Evolutionary conservation across 176 grass and related monocot genomes (phyloP).

Genomic region (Pontederia crassipes): DNA sequence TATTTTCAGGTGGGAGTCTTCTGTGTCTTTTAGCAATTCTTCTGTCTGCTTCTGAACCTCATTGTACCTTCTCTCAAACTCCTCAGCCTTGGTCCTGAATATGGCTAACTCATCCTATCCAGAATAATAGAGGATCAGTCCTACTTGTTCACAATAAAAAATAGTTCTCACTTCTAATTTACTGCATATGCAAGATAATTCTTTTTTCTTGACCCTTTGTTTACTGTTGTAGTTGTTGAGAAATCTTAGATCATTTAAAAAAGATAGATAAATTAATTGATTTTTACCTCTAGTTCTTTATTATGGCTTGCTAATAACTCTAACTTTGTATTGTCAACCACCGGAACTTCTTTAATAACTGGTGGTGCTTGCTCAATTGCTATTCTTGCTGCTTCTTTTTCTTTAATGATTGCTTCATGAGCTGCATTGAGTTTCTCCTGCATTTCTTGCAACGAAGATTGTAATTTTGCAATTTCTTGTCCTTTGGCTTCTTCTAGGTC

Average conservation of each 20-base stretch:
- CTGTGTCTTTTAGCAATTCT: conserved; percentile 38
- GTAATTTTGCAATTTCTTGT: conserved; percentile 61
- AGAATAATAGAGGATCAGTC: conserved; percentile 12
- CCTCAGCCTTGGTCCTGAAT: conserved; percentile 66
- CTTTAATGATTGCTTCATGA: conserved; percentile 47
- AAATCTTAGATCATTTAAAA: neutral
- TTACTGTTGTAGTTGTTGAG: neutral
- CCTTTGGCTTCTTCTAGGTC: conserved; percentile 83
- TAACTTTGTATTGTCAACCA: conserved; percentile 61
- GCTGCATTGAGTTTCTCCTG: conserved; percentile 61
- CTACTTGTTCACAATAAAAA: neutral
- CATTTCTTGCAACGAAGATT: conserved; percentile 63
- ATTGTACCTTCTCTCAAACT: conserved; percentile 57
- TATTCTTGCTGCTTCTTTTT: conserved; percentile 68
- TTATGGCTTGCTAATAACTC: conserved; percentile 50
- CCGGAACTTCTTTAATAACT: conserved; percentile 68
- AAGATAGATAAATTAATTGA: neutral
- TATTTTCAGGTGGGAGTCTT: conserved; percentile 49
- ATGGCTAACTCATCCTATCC: conserved; percentile 45
- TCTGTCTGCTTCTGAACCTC: conserved; percentile 48
- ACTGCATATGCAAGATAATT: neutral
- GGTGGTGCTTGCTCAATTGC: conserved; percentile 79
- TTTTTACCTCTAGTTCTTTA: conserved; percentile 60
- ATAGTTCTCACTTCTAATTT: neutral
- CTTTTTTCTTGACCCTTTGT: neutral